These are phyloP conservation scores for Clarireedia monteithiana DNA, from an alignment of 2,329 filamentous ascomycete species.

Conservation along the genomic window DNA sequence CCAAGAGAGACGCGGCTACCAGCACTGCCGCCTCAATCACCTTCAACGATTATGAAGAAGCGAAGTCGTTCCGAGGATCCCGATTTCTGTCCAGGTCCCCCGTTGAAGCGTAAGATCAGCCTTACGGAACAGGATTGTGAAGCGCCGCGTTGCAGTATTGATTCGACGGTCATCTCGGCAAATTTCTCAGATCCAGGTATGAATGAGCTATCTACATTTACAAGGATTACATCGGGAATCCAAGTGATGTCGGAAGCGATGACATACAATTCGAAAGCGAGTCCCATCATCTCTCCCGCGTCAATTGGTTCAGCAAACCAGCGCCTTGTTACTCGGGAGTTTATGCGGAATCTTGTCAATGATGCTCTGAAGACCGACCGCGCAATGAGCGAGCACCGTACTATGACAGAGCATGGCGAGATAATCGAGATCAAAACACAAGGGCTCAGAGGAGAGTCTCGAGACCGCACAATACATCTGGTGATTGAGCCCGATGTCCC, in stretches of 20 bases:
- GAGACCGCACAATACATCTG: slow-evolving; percentile 33
- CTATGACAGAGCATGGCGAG: slow-evolving; percentile 23
- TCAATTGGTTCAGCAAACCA: slow-evolving; percentile 18
- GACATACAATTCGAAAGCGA: neutral
- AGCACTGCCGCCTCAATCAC: neutral
- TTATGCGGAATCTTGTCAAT: slow-evolving; percentile 23
- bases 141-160: too few species aligned
- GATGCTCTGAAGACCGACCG: slow-evolving; percentile 23
- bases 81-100: slow-evolving; percentile 19
- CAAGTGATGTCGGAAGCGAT: neutral
- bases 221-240: neutral
- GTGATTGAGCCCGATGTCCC: slow-evolving; percentile 36
- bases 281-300: slow-evolving; percentile 7
- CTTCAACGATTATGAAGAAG: slow-evolving; percentile 10
- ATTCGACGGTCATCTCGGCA: too few species aligned
- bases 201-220: neutral
- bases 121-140: slow-evolving; percentile 15
- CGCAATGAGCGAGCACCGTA: slow-evolving; percentile 21
- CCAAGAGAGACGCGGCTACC: neutral
- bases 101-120: slow-evolving; percentile 22
- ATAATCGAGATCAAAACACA: slow-evolving; percentile 22
- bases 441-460: slow-evolving; percentile 22
- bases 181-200: neutral
- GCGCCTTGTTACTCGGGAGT: slow-evolving; percentile 23
- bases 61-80: slow-evolving; percentile 16